phyloP scores from a whole-genome alignment of 257 asterid genomes.

The Echium plantagineum region DNA sequence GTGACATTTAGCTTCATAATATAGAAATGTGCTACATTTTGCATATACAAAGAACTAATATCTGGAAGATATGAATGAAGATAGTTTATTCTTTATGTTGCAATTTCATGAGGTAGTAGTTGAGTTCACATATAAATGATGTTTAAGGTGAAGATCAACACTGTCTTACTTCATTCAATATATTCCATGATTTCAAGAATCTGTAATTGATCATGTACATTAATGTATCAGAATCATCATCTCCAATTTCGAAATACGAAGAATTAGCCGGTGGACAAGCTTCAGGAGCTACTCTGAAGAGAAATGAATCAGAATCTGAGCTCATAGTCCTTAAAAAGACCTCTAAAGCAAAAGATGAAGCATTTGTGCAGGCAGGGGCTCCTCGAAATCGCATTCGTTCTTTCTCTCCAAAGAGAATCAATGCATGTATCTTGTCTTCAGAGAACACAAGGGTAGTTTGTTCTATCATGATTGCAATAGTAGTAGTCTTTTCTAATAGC shows the following conservation, averaged over 20 bases:
- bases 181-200: not conserved
- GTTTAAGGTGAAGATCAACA: constrained; percentile 18
- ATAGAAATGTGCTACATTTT: too few species aligned
- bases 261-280: not conserved
- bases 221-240: constrained; percentile 2
- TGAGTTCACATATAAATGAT: too few species aligned
- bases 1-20: too few species aligned
- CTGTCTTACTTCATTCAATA: constrained; percentile 1
- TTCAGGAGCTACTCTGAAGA: not conserved
- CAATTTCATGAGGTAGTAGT: too few species aligned
- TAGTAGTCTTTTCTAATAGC: constrained; percentile 43
- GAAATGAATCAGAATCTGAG: not conserved
- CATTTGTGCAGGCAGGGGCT: constrained; percentile 2
- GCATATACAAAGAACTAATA: too few species aligned
- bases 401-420: constrained; percentile 43
- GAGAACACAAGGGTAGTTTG: constrained; percentile 52
- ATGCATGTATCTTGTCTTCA: constrained; percentile 42
- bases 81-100: too few species aligned
- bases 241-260: not conserved
- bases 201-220: not conserved
- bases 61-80: constrained; percentile 13
- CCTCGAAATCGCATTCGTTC: constrained; percentile 10
- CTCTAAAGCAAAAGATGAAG: not conserved
- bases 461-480: constrained; percentile 41
- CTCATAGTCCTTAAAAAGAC: constrained; percentile 4